phyloP scores from a whole-genome alignment of 2,329 filamentous ascomycete genomes.

The Byssoonygena ceratinophila region DNA sequence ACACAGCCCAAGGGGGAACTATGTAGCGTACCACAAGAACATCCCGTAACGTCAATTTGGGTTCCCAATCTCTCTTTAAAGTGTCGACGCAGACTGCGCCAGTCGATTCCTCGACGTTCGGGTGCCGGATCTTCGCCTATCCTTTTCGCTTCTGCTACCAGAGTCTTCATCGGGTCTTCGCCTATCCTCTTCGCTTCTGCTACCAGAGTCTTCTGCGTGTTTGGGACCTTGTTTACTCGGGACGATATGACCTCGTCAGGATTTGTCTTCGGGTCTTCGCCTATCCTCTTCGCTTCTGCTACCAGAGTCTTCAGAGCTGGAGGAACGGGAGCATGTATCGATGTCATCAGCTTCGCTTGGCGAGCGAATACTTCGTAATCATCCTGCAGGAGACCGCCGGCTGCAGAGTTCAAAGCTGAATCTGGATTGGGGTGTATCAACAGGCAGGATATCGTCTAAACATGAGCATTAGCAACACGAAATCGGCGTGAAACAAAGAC shows the following conservation, averaged over 20 bases:
- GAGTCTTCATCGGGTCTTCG: slow-evolving; percentile 41
- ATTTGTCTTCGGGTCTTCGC: slow-evolving; percentile 36
- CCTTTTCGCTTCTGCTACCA: too few species aligned
- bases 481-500: not conserved
- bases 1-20: not conserved
- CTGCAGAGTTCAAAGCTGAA: slow-evolving; percentile 52
- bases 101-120: slow-evolving; percentile 53
- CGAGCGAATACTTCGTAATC: slow-evolving; percentile 49
- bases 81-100: slow-evolving; percentile 56
- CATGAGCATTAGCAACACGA: not conserved
- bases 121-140: slow-evolving; percentile 46
- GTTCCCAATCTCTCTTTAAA: slow-evolving; percentile 53
- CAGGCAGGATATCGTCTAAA: slow-evolving; percentile 49
- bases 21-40: slow-evolving; percentile 42
- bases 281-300: slow-evolving; percentile 44
- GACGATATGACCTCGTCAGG: slow-evolving; percentile 20
- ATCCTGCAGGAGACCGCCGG: slow-evolving; percentile 49
- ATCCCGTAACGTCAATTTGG: slow-evolving; percentile 48
- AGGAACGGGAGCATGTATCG: slow-evolving; percentile 49
- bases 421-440: slow-evolving; percentile 55
- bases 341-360: slow-evolving; percentile 51
- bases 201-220: too few species aligned
- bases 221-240: not conserved
- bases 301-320: slow-evolving; percentile 36
- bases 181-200: slow-evolving; percentile 46